Percentiles rank a stretch among this genome's conserved stretches.
Conservation (phyloP, 176 grass and related monocot species). For the Ensete glaucum region DNA sequence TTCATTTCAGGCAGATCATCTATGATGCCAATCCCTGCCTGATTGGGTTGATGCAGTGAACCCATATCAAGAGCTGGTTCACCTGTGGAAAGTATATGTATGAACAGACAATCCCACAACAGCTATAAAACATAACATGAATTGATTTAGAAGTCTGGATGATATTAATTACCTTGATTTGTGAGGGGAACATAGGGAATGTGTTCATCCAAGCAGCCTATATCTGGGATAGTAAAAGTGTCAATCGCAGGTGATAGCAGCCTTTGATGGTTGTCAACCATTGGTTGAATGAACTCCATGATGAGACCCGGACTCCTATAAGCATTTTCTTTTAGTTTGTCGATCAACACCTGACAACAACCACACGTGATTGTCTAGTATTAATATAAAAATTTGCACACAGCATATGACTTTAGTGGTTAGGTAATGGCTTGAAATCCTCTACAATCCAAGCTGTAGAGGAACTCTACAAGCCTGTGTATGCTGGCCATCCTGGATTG, state of each 20-base stretch:
- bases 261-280: constrained; percentile 11
- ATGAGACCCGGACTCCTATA: constrained; percentile 50
- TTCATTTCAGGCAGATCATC: constrained; percentile 39
- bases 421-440: not conserved
- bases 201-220: constrained; percentile 23
- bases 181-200: constrained; percentile 4
- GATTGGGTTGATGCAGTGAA: constrained; percentile 17
- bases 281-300: constrained; percentile 43
- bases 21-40: constrained; percentile 23
- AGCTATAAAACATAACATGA: not conserved
- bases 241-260: constrained; percentile 11
- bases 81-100: constrained; percentile 17
- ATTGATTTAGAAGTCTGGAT: not conserved
- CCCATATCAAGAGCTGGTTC: constrained; percentile 18
- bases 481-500: not conserved
- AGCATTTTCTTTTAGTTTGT: constrained; percentile 63
- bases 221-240: not conserved
- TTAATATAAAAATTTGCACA: not conserved
- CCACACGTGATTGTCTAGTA: not conserved
- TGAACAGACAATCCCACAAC: not conserved
- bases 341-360: constrained; percentile 36
- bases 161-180: constrained; percentile 10
- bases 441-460: not conserved
- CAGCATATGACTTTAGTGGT: not conserved
- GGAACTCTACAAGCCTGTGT: no score